Evolutionary conservation across 2,329 filamentous ascomycete genomes (phyloP).

Genomic region (Fusarium virguliforme): DNA sequence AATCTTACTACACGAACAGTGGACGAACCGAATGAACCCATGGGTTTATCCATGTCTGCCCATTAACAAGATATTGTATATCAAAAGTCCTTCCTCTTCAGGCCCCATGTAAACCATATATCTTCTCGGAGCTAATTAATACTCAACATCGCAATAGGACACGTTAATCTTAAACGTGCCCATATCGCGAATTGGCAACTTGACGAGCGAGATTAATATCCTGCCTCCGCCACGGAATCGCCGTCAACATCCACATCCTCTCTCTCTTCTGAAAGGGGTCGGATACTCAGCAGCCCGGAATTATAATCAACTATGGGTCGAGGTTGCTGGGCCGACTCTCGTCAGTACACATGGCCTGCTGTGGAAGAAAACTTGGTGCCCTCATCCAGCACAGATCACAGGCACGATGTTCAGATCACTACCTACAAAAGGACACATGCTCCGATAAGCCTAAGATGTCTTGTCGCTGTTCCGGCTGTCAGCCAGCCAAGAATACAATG

Average conservation of each 20-base stretch:
- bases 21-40: conserved; percentile 5
- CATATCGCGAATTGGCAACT: conserved; percentile 8
- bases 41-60: neutral
- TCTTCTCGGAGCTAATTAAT: conserved; percentile 8
- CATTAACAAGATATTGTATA: conserved; percentile 1
- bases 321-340: conserved; percentile 5
- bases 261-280: neutral
- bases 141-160: neutral
- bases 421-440: neutral
- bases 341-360: neutral
- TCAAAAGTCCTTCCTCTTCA: neutral
- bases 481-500: neutral
- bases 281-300: neutral
- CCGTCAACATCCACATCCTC: neutral
- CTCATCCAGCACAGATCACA: neutral
- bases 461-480: neutral
- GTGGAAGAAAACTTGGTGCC: neutral
- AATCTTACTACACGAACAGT: conserved; percentile 8
- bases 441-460: neutral
- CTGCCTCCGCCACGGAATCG: conserved; percentile 5
- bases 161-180: conserved; percentile 2
- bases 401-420: neutral
- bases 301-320: neutral
- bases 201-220: conserved; percentile 1
- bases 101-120: conserved; percentile 1